Conservation (phyloP, 768 basidiomycete species). For the Lyophyllum atratum region DNA sequence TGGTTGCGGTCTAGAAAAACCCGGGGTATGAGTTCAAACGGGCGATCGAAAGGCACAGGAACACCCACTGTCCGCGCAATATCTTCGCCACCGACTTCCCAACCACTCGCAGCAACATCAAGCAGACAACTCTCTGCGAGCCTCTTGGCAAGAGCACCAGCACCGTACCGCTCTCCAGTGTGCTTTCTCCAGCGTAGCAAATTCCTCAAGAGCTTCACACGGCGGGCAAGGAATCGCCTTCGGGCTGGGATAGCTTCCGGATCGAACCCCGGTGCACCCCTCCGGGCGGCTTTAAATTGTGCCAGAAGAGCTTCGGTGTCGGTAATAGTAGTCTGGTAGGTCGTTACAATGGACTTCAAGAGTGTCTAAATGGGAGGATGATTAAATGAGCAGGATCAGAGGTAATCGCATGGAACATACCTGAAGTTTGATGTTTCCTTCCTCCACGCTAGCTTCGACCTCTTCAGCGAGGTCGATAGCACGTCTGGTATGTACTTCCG, state of each 20-base stretch:
- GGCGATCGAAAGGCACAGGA: slow-evolving; percentile 4
- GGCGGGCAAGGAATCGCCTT: slow-evolving; percentile 63
- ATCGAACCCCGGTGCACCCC: slow-evolving; percentile 56
- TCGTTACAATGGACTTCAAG: slow-evolving; percentile 49
- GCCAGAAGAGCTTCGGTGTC: slow-evolving; percentile 50
- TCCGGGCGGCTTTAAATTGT: slow-evolving; percentile 44
- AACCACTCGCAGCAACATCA: slow-evolving; percentile 70
- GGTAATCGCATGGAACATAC: slow-evolving; percentile 33
- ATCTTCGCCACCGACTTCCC: slow-evolving; percentile 86
- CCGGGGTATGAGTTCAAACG: neutral
- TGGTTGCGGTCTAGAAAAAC: slow-evolving; percentile 31
- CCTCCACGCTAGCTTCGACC: slow-evolving; percentile 72
- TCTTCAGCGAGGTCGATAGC: slow-evolving; percentile 80
- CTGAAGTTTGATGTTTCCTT: slow-evolving; percentile 63
- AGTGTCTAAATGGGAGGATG: slow-evolving; percentile 43
- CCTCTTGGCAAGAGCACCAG: slow-evolving; percentile 54
- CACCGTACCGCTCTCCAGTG: slow-evolving; percentile 57
- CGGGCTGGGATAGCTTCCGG: slow-evolving; percentile 76
- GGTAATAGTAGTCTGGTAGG: slow-evolving; percentile 59
- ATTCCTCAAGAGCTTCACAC: slow-evolving; percentile 74
- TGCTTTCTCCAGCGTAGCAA: slow-evolving; percentile 78
- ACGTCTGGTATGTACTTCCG: slow-evolving; percentile 57
- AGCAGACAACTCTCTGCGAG: slow-evolving; percentile 63
- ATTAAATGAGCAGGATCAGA: neutral
- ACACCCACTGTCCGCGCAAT: slow-evolving; percentile 56